Evolutionary conservation across 805 yeast genomes (phyloP).

Genomic region (Metschnikowia santaceciliae): DNA sequence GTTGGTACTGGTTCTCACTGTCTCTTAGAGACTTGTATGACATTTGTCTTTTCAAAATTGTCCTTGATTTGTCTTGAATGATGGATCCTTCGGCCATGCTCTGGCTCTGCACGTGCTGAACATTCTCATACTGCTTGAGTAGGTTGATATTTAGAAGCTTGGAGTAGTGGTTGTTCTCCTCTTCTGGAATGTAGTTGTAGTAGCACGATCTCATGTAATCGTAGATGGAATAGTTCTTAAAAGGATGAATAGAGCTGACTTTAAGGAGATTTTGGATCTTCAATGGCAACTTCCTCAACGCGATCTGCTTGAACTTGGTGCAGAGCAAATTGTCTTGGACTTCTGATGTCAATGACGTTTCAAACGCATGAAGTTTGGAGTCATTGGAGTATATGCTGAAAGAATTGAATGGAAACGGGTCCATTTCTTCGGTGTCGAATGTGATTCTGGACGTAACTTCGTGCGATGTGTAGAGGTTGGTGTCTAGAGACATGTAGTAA

Average conservation of each 20-base stretch:
- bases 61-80: conserved; percentile 15
- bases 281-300: conserved; percentile 27
- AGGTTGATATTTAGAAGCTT: conserved; percentile 34
- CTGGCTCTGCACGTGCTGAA: conserved; percentile 29
- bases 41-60: conserved; percentile 16
- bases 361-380: conserved; percentile 34
- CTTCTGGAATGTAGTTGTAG: conserved; percentile 30
- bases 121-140: conserved; percentile 35
- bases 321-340: conserved; percentile 23
- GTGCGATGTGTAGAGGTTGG: conserved; percentile 32
- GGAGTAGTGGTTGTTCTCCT: conserved; percentile 35
- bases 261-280: conserved; percentile 33
- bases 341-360: conserved; percentile 24
- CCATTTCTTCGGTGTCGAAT: conserved; percentile 17
- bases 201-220: conserved; percentile 41
- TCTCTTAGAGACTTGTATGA: conserved; percentile 15
- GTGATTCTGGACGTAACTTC: conserved; percentile 16
- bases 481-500: conserved; percentile 31
- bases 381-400: conserved; percentile 36
- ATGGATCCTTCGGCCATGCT: conserved; percentile 23
- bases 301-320: conserved; percentile 21
- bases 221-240: conserved; percentile 31
- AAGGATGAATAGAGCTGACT: conserved; percentile 29
- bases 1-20: background rate
- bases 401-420: conserved; percentile 34